phyloP scores from a whole-genome alignment of 2,329 filamentous ascomycete genomes.

The Epichloe gansuensis region DNA sequence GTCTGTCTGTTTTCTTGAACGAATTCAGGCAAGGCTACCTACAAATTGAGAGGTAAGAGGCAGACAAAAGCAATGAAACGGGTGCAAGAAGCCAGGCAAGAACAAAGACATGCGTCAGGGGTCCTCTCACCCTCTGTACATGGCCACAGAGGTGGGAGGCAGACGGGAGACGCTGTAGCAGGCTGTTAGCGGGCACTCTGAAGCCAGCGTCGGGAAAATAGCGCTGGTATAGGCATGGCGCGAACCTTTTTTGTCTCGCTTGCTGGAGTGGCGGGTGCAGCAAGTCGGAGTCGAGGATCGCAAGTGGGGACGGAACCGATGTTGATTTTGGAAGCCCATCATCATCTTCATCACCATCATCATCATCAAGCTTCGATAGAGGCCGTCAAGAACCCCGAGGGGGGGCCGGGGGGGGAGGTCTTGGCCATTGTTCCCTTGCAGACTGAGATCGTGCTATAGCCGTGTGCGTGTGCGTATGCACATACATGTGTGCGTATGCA shows the following conservation, averaged over 20 bases:
- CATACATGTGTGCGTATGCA: background rate
- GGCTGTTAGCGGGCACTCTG: background rate
- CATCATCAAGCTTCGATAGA: constrained; percentile 1
- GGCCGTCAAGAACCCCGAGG: background rate
- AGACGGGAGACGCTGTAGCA: background rate
- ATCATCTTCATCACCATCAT: background rate
- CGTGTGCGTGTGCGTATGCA: background rate
- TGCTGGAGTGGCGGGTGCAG: constrained; percentile 4
- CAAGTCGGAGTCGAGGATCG: background rate
- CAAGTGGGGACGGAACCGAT: background rate
- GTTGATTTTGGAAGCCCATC: background rate
- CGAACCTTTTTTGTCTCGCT: constrained; percentile 5
- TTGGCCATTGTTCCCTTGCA: constrained; percentile 4
- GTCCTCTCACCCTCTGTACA: background rate
- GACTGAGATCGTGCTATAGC: background rate
- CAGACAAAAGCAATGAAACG: background rate
- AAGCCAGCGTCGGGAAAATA: constrained; percentile 1
- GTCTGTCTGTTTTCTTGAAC: background rate
- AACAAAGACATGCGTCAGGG: constrained; percentile 2
- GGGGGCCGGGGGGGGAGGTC: background rate
- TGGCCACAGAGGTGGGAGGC: background rate
- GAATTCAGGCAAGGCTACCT: background rate
- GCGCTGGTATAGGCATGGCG: constrained; percentile 6
- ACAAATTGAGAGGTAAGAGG: background rate
- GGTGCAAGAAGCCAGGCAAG: background rate